Base-by-base conservation (phyloP, 805 yeast genomes). In the Metschnikowia arizonensis region DNA sequence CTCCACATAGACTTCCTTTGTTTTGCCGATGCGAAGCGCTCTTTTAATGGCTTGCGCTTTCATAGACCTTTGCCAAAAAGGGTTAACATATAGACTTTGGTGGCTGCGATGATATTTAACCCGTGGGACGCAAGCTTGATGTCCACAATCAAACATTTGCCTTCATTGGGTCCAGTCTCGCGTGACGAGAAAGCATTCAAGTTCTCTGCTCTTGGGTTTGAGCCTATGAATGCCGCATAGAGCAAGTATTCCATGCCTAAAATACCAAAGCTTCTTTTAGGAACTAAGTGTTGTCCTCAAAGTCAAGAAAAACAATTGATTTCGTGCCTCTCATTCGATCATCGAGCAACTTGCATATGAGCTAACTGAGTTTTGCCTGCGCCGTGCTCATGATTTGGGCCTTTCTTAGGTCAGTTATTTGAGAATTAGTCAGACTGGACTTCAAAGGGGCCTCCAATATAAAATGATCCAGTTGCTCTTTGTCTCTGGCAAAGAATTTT, bases 31-130 rank as follows among this genome's bases (percentile, higher is more conserved):
- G 61, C 89, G 73, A 62, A 83, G 90, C 0, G 88, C 84, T 65
- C 90, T 75, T 52, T 84, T 82, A 39, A 83, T 81, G 0, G 88
- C 88, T 55, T 83, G 89, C 0, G 88, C 88, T 57, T 83, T 88
- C 15, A 79, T 68, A 0, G 85, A 74, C 45, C 79, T 70, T 50
- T 74, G 78, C 89, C 88, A 83, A 1, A 83, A 82, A 1, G 88
- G 88, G 52, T 76, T 81, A n/a, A 83, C 67, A 83, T 82, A 55
- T 81, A 83, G 1, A 83, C 85, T 43, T 80, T 68, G 0, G 88
- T 81, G 3, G 89, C 89, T 0, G 82, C 72, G 15, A 80, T 76
- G 6, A 83, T 81, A 0, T 85, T 82, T 33, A 83, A 59, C 0
- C 89, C 89, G 63, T 82, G 87, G 0, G 89, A 70, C 0, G 89